Base-by-base conservation (phyloP, 2,329 filamentous ascomycete species). In the Sporothrix globosa region DNA sequence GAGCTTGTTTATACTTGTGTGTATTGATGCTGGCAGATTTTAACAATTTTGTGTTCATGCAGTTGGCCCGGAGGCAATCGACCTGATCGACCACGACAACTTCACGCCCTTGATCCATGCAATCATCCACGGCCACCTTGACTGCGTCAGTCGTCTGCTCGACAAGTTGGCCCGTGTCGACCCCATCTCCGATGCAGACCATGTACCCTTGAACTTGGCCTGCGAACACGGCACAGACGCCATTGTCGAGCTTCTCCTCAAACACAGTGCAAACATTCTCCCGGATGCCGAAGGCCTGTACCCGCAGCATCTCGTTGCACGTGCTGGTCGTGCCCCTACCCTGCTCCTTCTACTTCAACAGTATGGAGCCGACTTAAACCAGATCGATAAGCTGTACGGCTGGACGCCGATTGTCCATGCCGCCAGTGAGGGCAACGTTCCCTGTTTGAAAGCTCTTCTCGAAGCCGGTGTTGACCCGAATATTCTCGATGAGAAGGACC, bases 381-480 rank as follows among this genome's bases (percentile, higher is more conserved):
- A 98, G 78, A 85, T 92, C 44, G 96, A 99, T 80, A 98, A 97
- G 80, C 85, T 99, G 19, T 98, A 98, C 76, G 93, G 95, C 72
- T 99, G 96, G 96, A 98, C 96, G 2, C 94, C 96, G 0, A 84
- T 99, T 5, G 96, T 99, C 70, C 95, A 99, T 78, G 95, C 96
- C 2, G 96, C 96, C 11, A 97, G 94, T 77, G 96, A 99, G 82
- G 96, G 96, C 27, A 96, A 97, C 77, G 91, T 97, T 1, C 89
- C 91, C 34, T 97, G 94, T 77, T 83, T 99, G 56, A 88, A 93
- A 74, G 92, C 90, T 1, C 84, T 99, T 4, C 84, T 99, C 13
- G 88, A 93, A 68, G 88, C 91, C 73, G 91, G 91, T 9, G 94
- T 91, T 3, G 88, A 96, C 76, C 87, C 91, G 0, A 90, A 90